Percentiles rank a stretch among this genome's conserved stretches.
phyloP scores from a whole-genome alignment of 2,329 filamentous ascomycete genomes.

The Immersiporthe knoxdaviesiana region DNA sequence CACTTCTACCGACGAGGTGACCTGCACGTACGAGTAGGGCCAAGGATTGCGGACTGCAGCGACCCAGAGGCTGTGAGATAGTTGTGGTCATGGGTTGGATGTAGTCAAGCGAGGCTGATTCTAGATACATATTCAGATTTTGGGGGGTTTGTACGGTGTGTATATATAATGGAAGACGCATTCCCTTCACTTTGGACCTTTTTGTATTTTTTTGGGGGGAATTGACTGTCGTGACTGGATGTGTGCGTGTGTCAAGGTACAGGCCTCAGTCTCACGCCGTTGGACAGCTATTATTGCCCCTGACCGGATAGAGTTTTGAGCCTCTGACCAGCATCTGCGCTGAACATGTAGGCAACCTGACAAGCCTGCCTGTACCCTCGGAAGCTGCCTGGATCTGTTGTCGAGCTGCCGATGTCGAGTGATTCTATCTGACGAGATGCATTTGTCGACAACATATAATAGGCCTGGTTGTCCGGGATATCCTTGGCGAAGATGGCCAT shows the following conservation, averaged over 20 bases:
- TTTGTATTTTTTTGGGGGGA: no score
- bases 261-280: background rate
- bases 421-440: slow-evolving; percentile 37
- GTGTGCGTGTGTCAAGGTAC: background rate
- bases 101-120: background rate
- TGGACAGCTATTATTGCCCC: background rate
- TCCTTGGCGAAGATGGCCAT: slow-evolving; percentile 32
- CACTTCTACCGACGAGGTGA: background rate
- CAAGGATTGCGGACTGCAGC: background rate
- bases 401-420: background rate
- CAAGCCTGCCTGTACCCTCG: background rate
- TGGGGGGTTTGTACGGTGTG: background rate
- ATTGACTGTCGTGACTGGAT: background rate
- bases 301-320: background rate
- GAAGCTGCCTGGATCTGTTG: background rate
- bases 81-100: background rate
- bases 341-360: background rate
- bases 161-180: background rate
- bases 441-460: slow-evolving; percentile 30
- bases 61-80: background rate
- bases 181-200: background rate
- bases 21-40: slow-evolving; percentile 2
- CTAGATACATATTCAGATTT: background rate
- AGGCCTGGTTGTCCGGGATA: slow-evolving; percentile 22
- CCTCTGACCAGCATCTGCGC: background rate